Evolutionary conservation across 1,139 yeast genomes (phyloP).

Genomic region (Saccharomyces hybrid): DNA sequence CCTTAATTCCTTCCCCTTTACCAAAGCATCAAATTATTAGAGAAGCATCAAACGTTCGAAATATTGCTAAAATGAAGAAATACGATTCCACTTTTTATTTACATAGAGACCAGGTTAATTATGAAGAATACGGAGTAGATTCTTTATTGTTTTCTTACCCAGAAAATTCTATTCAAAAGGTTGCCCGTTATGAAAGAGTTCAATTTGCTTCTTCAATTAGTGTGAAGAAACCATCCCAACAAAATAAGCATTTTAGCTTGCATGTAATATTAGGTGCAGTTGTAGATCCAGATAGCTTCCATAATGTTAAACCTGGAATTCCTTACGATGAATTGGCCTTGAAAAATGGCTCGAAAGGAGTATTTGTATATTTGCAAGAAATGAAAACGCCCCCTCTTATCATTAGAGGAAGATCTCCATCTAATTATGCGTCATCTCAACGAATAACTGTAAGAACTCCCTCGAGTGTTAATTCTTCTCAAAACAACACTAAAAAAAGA

Average conservation of each 20-base stretch:
- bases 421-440: slow-evolving; percentile 39
- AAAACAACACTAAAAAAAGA: slow-evolving; percentile 2
- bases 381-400: slow-evolving; percentile 54
- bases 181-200: slow-evolving; percentile 60
- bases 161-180: slow-evolving; percentile 46
- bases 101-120: slow-evolving; percentile 31
- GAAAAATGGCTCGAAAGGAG: slow-evolving; percentile 9
- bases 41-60: slow-evolving; percentile 55
- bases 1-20: slow-evolving; percentile 51
- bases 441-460: slow-evolving; percentile 7
- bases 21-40: slow-evolving; percentile 52
- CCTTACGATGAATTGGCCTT: slow-evolving; percentile 8
- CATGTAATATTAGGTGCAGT: slow-evolving; percentile 51
- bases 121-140: slow-evolving; percentile 9
- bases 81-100: slow-evolving; percentile 46
- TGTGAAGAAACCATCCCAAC: slow-evolving; percentile 42
- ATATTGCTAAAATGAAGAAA: slow-evolving; percentile 43
- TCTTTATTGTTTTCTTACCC: slow-evolving; percentile 35
- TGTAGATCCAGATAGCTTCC: slow-evolving; percentile 16
- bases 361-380: slow-evolving; percentile 33
- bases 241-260: slow-evolving; percentile 44
- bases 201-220: slow-evolving; percentile 59
- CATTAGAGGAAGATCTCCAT: slow-evolving; percentile 64
- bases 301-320: neutral
- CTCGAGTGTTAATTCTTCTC: slow-evolving; percentile 3